Evolutionary conservation across 176 grass and related monocot species (phyloP), one percentile per base, ranked within the genome.

Genomic region (Aegilops sharonensis): DNA sequence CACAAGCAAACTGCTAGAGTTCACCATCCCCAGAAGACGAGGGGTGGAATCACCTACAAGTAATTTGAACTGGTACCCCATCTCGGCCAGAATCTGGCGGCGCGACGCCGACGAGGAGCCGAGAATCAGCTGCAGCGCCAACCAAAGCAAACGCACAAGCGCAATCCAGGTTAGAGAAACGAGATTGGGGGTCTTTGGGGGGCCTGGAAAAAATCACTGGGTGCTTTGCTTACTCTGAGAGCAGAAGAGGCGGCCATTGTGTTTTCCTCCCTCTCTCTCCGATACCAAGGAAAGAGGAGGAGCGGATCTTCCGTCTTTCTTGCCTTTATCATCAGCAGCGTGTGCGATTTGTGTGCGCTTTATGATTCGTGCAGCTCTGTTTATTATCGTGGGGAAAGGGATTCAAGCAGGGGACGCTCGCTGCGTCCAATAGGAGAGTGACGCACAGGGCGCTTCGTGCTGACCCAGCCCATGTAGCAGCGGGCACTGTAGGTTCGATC

Each of bases 61-160:
- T 64, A 98, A 68, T 21, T 90, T 88, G 86, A 94, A 98, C 15
- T 94, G 37, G 87, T 95, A 95, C 75, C 93, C 96, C 96, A 98
- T 98, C 86, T 98, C 93, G 32, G 93, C 82, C 13, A 98, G 88
- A 87, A 98, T 94, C 87, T 85, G 90, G 72, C 94, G 92, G 20
- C 91, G 96, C 77, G 96, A 98, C 73, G 85, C 82, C 48, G 93
- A 98, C 34, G 90, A 94, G 60, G 96, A 98, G 45, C 96, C 96
- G 29, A 98, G 72, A 75, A 98, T 94, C 79, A 98, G 81, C 93
- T 98, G 89, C 84, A 70, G 60, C 78, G 54, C 76, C 62, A 84
- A 12, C 29, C 72, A 50, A 63, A 47, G 10, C 62, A 17, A 52
- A 50, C 25, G 40, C 52, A 37, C 31, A 31, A 68, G 42, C 54